phyloP scores from a whole-genome alignment of 1,284 basidiomycete genomes.

The Fomitopsis palustris region DNA sequence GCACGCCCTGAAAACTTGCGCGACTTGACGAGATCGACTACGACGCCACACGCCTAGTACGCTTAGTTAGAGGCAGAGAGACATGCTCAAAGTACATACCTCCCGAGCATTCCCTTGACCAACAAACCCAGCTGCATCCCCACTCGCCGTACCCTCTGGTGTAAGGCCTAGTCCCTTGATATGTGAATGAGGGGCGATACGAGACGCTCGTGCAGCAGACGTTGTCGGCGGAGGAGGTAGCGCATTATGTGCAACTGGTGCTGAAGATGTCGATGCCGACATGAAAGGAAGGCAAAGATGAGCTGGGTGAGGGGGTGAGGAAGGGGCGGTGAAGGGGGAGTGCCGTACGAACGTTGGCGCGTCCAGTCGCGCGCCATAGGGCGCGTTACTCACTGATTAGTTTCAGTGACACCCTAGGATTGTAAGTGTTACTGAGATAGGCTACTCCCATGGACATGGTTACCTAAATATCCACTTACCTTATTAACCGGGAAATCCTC shows the following conservation, averaged over 20 bases:
- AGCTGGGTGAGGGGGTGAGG: background rate
- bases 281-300: background rate
- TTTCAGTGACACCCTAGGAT: too few relatives aligned
- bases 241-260: constrained; percentile 69
- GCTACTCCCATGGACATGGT: too few relatives aligned
- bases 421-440: too few relatives aligned
- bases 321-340: too few relatives aligned
- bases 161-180: constrained; percentile 95
- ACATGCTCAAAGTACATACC: constrained; percentile 40
- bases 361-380: too few relatives aligned
- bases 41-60: constrained; percentile 83
- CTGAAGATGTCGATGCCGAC: constrained; percentile 33
- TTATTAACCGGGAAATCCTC: background rate
- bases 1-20: constrained; percentile 92
- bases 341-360: too few relatives aligned
- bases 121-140: constrained; percentile 83
- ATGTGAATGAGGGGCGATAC: constrained; percentile 90
- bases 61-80: background rate
- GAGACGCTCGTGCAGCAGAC: constrained; percentile 68
- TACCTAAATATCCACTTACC: too few relatives aligned
- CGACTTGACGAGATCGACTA: constrained; percentile 88
- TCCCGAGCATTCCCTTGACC: constrained; percentile 91
- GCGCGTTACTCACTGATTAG: too few relatives aligned
- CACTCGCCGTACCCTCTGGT: constrained; percentile 77
- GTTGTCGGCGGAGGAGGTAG: constrained; percentile 61